Percentiles rank a stretch among this genome's conserved stretches.
These are phyloP conservation scores for Bertia moriformis DNA, from an alignment of 2,329 filamentous ascomycete genomes.

Conservation along the genomic window DNA sequence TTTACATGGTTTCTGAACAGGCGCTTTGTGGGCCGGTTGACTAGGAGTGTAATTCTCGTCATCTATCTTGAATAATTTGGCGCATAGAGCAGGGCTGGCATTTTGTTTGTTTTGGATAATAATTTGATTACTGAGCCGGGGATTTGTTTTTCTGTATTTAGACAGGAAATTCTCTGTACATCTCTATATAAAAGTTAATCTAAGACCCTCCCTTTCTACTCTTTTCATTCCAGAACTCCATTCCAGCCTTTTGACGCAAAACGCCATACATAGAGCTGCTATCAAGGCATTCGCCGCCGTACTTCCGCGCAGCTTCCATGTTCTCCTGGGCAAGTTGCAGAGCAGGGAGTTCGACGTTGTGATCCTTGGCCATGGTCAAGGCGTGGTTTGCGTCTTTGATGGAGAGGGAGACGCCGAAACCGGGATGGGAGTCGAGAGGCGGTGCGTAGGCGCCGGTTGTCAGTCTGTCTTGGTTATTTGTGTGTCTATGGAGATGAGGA, in stretches of 20 bases:
- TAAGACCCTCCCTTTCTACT: background rate
- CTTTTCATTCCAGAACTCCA: conserved; percentile 25
- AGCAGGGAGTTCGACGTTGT: conserved; percentile 21
- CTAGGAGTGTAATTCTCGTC: no score
- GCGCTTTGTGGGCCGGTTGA: no score
- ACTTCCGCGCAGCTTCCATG: conserved; percentile 23
- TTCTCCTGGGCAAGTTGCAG: conserved; percentile 26
- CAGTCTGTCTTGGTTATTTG: conserved; percentile 8
- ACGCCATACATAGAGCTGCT: conserved; percentile 34
- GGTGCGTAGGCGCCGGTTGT: conserved; percentile 23
- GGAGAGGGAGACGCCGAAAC: conserved; percentile 31
- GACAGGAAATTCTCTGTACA: no score
- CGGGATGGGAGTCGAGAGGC: conserved; percentile 17
- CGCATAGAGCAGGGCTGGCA: no score
- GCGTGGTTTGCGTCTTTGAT: conserved; percentile 36
- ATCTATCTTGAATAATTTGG: no score
- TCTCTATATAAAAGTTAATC: background rate
- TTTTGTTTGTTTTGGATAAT: no score
- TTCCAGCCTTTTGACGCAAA: conserved; percentile 22
- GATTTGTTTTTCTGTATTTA: no score
- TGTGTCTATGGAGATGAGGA: background rate
- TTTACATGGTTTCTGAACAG: no score
- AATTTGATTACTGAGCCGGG: no score
- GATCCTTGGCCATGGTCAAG: conserved; percentile 22
- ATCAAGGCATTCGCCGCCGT: conserved; percentile 22